These are phyloP conservation scores for Penicillium macrosclerotiorum DNA, from an alignment of 495 filamentous ascomycete genomes.

Conservation along the genomic window DNA sequence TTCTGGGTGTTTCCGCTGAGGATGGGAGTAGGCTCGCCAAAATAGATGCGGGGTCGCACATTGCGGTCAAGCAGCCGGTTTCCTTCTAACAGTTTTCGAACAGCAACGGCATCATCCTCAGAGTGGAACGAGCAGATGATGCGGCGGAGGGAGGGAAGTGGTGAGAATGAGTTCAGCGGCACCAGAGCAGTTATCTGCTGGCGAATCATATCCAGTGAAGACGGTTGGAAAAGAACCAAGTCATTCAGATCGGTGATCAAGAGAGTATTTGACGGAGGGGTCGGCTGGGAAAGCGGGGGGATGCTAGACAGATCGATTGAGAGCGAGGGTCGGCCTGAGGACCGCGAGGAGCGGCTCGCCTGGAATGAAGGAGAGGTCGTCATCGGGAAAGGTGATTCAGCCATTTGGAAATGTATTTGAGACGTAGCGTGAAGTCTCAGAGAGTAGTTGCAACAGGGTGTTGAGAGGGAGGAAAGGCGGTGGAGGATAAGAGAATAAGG, in stretches of 20 bases:
- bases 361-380: constrained; percentile 30
- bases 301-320: constrained; percentile 79
- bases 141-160: constrained; percentile 86
- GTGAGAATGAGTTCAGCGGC: constrained; percentile 82
- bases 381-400: constrained; percentile 24
- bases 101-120: constrained; percentile 66
- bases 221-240: constrained; percentile 71
- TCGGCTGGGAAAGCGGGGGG: constrained; percentile 74
- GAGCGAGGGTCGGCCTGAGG: constrained; percentile 51
- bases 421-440: not conserved
- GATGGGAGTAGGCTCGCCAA: constrained; percentile 74
- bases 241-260: constrained; percentile 85
- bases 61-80: constrained; percentile 59
- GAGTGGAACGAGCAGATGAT: constrained; percentile 86
- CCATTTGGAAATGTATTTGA: constrained; percentile 18
- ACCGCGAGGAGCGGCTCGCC: constrained; percentile 42
- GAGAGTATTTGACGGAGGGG: constrained; percentile 88
- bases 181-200: constrained; percentile 63
- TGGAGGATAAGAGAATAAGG: constrained; percentile 11
- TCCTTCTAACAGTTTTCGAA: constrained; percentile 70
- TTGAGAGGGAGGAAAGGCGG: not conserved
- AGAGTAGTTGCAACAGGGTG: not conserved
- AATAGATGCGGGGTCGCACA: constrained; percentile 77
- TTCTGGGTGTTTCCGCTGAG: constrained; percentile 49
- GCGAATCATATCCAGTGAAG: constrained; percentile 74